Percentiles rank a stretch among this genome's conserved stretches.
Evolutionary conservation across 2,329 filamentous ascomycete species (phyloP).

Genomic region (Ceratocystis smalleyi): DNA sequence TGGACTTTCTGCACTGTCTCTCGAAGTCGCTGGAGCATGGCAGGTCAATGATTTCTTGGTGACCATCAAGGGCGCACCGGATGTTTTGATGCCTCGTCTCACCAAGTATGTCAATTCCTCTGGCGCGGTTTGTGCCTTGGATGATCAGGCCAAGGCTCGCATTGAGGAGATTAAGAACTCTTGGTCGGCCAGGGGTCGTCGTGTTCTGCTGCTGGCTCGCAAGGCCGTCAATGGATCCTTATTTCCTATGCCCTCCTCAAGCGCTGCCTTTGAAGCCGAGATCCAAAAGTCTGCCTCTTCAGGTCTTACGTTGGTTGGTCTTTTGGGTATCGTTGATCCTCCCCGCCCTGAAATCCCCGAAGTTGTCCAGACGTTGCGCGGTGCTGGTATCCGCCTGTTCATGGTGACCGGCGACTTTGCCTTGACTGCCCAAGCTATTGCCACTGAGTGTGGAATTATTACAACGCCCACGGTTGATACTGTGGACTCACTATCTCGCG

Average conservation of each 20-base stretch:
- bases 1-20: slow-evolving; percentile 91
- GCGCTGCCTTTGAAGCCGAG: slow-evolving; percentile 68
- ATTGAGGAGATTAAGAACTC: slow-evolving; percentile 68
- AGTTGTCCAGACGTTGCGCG: slow-evolving; percentile 76
- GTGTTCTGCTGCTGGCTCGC: slow-evolving; percentile 83
- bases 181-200: slow-evolving; percentile 82
- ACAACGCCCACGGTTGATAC: slow-evolving; percentile 39
- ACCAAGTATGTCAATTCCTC: slow-evolving; percentile 60
- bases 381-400: slow-evolving; percentile 88
- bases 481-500: slow-evolving; percentile 29
- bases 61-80: slow-evolving; percentile 86
- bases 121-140: slow-evolving; percentile 61
- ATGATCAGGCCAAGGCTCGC: slow-evolving; percentile 50
- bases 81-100: slow-evolving; percentile 83
- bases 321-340: slow-evolving; percentile 93
- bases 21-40: slow-evolving; percentile 96
- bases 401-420: slow-evolving; percentile 93
- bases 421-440: slow-evolving; percentile 63
- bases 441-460: slow-evolving; percentile 75
- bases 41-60: slow-evolving; percentile 63
- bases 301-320: slow-evolving; percentile 84
- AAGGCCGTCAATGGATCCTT: slow-evolving; percentile 59
- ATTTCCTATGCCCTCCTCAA: slow-evolving; percentile 55
- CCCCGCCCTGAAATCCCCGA: slow-evolving; percentile 78
- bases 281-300: slow-evolving; percentile 64